These are phyloP conservation scores for Plasmodium knowlesi DNA, from an alignment of 169 alveolate genomes.

Conservation along the genomic window DNA sequence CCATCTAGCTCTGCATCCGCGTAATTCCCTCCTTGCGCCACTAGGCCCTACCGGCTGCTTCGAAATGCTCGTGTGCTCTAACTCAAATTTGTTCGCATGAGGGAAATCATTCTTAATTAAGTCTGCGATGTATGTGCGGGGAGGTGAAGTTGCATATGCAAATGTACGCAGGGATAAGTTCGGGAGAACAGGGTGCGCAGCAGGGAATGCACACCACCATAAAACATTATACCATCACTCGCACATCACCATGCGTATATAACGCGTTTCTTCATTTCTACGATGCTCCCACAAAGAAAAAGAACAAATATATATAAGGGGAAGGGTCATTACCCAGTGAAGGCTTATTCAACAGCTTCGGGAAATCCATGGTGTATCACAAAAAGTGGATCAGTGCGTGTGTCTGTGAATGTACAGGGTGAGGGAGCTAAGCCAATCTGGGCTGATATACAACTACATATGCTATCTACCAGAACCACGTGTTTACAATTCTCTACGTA, in stretches of 20 bases:
- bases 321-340: slow-evolving; percentile 27
- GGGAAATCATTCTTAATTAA: slow-evolving; percentile 54
- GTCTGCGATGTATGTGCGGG: neutral
- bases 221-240: too few relatives aligned
- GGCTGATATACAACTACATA: neutral
- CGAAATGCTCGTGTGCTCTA: slow-evolving; percentile 59
- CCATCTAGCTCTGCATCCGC: too few relatives aligned
- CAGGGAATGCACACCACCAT: too few relatives aligned
- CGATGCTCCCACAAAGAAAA: too few relatives aligned
- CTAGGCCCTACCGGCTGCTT: slow-evolving; percentile 42
- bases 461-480: neutral
- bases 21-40: neutral
- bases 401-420: neutral
- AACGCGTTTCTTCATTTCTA: too few relatives aligned
- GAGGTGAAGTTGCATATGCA: neutral
- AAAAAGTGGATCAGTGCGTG: neutral
- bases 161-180: neutral
- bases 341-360: slow-evolving; percentile 51
- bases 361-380: slow-evolving; percentile 44
- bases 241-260: too few relatives aligned
- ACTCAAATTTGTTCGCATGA: slow-evolving; percentile 48
- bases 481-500: neutral
- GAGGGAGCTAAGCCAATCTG: neutral
- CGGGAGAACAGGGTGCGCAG: neutral
- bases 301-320: neutral